A percentile compares a stretch with the other conserved stretches of the same genome.
Conservation (phyloP, 139 green algal genomes). For the Desmodesmus armatus region DNA sequence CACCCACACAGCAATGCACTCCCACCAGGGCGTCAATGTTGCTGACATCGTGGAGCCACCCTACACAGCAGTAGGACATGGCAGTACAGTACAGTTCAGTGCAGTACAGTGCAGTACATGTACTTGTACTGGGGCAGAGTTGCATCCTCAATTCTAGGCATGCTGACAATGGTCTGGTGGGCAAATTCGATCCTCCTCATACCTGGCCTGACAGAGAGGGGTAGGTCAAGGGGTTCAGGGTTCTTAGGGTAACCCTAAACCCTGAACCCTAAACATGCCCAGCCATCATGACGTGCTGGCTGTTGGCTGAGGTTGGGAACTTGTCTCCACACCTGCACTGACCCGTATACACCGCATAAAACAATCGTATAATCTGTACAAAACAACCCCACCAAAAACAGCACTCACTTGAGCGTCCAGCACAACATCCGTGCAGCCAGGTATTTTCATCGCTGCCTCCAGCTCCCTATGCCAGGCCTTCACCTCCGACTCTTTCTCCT, state of each 20-base stretch:
- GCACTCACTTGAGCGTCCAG: neutral
- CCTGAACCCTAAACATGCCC: neutral
- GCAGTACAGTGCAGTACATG: neutral
- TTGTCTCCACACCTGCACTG: neutral
- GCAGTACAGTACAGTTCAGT: neutral
- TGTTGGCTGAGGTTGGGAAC: neutral
- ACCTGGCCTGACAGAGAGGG: neutral
- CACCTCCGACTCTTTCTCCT: no score
- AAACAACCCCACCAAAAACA: neutral
- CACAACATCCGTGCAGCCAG: neutral
- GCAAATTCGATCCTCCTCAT: neutral
- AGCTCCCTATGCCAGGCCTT: no score
- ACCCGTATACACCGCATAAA: no score
- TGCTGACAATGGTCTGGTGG: no score
- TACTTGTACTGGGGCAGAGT: neutral
- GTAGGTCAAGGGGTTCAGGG: neutral
- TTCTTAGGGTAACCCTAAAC: neutral
- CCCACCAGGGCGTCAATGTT: neutral
- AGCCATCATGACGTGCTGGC: neutral
- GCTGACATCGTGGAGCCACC: neutral
- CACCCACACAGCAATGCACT: neutral
- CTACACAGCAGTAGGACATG: constrained; percentile 54
- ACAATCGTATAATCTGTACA: no score
- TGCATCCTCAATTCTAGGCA: neutral
- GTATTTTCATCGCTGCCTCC: neutral